Percentiles rank a stretch among this genome's conserved stretches.
phyloP scores from a whole-genome alignment of 441 rosid genomes.

The Populus hybrid region DNA sequence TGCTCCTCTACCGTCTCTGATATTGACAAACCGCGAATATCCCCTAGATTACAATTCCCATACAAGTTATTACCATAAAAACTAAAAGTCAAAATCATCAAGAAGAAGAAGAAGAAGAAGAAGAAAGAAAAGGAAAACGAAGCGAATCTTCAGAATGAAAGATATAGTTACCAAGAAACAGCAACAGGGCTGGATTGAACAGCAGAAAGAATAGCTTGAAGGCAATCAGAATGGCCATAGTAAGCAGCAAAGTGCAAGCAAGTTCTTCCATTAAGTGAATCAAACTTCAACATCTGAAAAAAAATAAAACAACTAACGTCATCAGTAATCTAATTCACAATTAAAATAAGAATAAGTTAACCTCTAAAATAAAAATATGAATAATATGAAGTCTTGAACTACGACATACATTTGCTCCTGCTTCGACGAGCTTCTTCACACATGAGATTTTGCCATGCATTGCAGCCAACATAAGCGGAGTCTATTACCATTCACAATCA shows the following conservation, averaged over 20 bases:
- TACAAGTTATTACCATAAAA: background rate
- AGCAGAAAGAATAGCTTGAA: slow-evolving; percentile 55
- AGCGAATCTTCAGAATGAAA: background rate
- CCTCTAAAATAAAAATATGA: background rate
- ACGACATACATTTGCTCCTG: slow-evolving; percentile 82
- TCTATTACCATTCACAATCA: slow-evolving; percentile 39
- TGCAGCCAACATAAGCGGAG: slow-evolving; percentile 96
- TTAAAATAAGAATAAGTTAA: background rate
- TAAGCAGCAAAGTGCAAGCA: slow-evolving; percentile 78
- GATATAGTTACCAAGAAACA: slow-evolving; percentile 47
- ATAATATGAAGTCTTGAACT: background rate
- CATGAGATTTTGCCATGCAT: slow-evolving; percentile 84
- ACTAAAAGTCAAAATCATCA: background rate
- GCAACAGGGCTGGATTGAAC: slow-evolving; percentile 65
- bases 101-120: background rate
- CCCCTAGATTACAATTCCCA: slow-evolving; percentile 48
- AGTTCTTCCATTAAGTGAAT: slow-evolving; percentile 56
- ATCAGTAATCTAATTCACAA: slow-evolving; percentile 1
- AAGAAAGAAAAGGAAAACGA: background rate
- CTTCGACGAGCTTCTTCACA: slow-evolving; percentile 73
- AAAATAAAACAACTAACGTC: slow-evolving; percentile 5
- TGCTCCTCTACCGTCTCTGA: slow-evolving; percentile 66
- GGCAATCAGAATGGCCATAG: slow-evolving; percentile 63
- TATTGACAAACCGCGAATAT: slow-evolving; percentile 63
- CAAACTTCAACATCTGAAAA: slow-evolving; percentile 26